Evolutionary conservation across 257 asterid genomes (phyloP).

Genomic region (Hygrophila difformis): DNA sequence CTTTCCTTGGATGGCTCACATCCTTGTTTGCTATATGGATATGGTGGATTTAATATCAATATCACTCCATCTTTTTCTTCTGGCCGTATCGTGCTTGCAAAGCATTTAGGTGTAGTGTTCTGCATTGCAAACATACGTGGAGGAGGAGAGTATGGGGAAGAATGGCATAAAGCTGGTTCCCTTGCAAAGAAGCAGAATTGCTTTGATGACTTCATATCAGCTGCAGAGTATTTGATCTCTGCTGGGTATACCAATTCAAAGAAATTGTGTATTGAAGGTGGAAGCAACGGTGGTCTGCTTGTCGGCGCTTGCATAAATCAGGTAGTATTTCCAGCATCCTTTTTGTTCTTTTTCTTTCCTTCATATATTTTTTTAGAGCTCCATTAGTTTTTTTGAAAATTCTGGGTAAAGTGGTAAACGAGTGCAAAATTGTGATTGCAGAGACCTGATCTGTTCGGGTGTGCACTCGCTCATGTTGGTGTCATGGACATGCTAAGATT

Average conservation of each 20-base stretch:
- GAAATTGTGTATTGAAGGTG: conserved; percentile 95
- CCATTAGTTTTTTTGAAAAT: conserved; percentile 2
- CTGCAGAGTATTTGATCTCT: conserved; percentile 70
- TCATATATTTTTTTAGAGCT: background rate
- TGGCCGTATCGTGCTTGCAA: conserved; percentile 50
- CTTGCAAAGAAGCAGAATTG: conserved; percentile 82
- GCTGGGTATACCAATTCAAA: conserved; percentile 81
- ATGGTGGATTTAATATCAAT: conserved; percentile 82
- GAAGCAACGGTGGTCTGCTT: conserved; percentile 93
- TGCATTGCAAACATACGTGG: conserved; percentile 93
- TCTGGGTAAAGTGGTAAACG: background rate
- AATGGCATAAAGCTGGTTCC: conserved; percentile 92
- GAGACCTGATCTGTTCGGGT: conserved; percentile 97
- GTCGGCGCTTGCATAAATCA: conserved; percentile 92
- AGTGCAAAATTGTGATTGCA: conserved; percentile 19
- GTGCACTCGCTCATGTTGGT: conserved; percentile 98
- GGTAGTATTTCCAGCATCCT: conserved; percentile 31
- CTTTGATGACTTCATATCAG: conserved; percentile 77
- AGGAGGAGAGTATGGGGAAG: conserved; percentile 97
- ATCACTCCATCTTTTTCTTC: conserved; percentile 62
- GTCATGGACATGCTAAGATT: conserved; percentile 99
- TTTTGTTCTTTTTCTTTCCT: background rate
- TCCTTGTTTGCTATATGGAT: conserved; percentile 77
- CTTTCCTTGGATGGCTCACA: conserved; percentile 72
- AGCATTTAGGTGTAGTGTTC: conserved; percentile 58